Percentiles rank a stretch among this genome's conserved stretches.
These are phyloP conservation scores for Prunus mongolica DNA, from an alignment of 306 rosid genomes.

Conservation along the genomic window DNA sequence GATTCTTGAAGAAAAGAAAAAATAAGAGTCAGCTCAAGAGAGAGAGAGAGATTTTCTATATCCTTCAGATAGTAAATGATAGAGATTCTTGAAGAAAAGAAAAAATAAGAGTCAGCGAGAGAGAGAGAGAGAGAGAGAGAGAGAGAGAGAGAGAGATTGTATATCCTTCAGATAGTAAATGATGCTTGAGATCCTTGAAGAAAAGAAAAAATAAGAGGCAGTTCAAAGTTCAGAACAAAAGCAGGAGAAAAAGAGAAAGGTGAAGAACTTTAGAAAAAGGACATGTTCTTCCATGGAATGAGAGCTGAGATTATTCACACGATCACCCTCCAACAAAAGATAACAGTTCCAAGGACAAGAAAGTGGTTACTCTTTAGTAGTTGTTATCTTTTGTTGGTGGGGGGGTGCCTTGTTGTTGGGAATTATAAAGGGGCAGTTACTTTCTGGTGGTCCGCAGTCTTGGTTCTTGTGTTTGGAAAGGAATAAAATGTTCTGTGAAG, in stretches of 20 bases:
- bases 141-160: too few species aligned
- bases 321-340: neutral
- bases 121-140: too few species aligned
- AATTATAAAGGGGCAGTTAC: neutral
- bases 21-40: neutral
- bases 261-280: neutral
- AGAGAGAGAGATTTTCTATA: neutral
- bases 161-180: neutral
- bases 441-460: neutral
- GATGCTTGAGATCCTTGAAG: neutral
- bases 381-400: too few species aligned
- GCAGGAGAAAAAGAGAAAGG: neutral
- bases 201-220: neutral
- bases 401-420: neutral
- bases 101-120: neutral
- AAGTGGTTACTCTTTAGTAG: neutral
- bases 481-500: too few species aligned
- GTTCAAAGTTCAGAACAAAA: neutral
- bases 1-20: neutral
- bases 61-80: neutral
- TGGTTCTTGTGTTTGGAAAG: neutral
- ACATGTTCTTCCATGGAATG: neutral
- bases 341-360: neutral
- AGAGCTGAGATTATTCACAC: too few species aligned
- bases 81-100: neutral